Conservation (phyloP, 352 stramenopile genomes). For the Pythium vanterpoolii region DNA sequence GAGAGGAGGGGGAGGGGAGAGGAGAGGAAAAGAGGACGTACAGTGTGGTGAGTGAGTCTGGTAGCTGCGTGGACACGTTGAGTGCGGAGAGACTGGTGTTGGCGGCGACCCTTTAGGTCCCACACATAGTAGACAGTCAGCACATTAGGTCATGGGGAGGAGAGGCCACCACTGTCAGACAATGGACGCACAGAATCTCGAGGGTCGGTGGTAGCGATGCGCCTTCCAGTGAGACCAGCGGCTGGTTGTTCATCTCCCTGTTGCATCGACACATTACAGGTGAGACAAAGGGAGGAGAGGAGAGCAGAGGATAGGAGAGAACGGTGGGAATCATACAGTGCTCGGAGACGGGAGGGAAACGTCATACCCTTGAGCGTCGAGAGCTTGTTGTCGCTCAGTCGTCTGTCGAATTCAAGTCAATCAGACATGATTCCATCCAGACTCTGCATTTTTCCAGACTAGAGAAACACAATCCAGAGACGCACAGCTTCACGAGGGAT, state of each 20-base stretch:
- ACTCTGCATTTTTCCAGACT: background rate
- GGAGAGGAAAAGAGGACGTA: background rate
- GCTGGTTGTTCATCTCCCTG: slow-evolving; percentile 14
- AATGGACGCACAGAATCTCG: slow-evolving; percentile 8
- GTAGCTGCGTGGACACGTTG: slow-evolving; percentile 10
- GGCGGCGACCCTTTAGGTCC: background rate
- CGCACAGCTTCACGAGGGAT: slow-evolving; percentile 20
- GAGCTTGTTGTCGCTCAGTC: slow-evolving; percentile 9
- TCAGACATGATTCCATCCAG: background rate
- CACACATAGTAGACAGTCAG: background rate
- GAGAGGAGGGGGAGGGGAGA: background rate
- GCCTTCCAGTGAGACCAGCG: slow-evolving; percentile 7
- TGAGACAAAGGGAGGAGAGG: background rate
- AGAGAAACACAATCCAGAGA: background rate
- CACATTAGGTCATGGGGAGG: too few species aligned
- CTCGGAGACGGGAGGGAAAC: slow-evolving; percentile 3
- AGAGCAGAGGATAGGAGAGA: background rate
- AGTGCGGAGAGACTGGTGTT: slow-evolving; percentile 10
- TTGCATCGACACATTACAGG: background rate
- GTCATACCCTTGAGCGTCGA: background rate
- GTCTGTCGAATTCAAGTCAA: background rate
- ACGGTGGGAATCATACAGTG: background rate
- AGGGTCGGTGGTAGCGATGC: slow-evolving; percentile 4
- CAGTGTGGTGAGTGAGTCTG: slow-evolving; percentile 2
- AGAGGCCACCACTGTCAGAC: background rate